These are phyloP conservation scores for Effrenium voratum DNA, from an alignment of 73 alveolate species.

Conservation along the genomic window DNA sequence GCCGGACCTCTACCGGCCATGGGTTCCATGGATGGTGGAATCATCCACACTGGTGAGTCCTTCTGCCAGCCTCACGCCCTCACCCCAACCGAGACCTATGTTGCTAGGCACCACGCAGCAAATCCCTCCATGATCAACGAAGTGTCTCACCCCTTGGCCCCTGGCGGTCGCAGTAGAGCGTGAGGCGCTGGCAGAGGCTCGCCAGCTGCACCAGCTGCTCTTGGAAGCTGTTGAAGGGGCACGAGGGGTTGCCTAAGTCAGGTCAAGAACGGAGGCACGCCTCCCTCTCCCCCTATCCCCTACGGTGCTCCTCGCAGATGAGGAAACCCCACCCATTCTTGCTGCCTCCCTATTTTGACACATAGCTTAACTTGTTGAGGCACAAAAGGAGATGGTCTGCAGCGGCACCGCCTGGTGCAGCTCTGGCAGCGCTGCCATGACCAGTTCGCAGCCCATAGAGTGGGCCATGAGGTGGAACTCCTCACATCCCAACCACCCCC, in stretches of 20 bases:
- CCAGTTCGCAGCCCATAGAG: conserved; percentile 83
- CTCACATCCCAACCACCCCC: too few relatives aligned
- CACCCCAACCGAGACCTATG: too few relatives aligned
- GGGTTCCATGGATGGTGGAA: too few relatives aligned
- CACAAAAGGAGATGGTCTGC: conserved; percentile 52
- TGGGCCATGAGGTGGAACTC: conserved; percentile 75
- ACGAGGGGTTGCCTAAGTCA: conserved; percentile 51
- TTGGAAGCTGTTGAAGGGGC: neutral
- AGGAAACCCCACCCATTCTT: neutral
- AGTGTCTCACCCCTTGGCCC: too few relatives aligned
- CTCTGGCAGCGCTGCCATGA: neutral
- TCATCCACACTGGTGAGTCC: too few relatives aligned
- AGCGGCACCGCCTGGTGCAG: neutral
- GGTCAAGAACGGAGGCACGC: neutral
- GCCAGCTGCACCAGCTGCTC: neutral
- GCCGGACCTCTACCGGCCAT: too few relatives aligned
- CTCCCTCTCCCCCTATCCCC: neutral
- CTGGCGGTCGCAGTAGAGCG: conserved; percentile 39
- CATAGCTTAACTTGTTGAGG: neutral
- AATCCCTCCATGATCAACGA: too few relatives aligned
- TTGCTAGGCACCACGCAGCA: too few relatives aligned
- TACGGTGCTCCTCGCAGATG: neutral
- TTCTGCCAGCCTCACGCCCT: too few relatives aligned
- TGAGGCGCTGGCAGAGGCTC: conserved; percentile 34
- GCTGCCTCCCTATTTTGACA: neutral